Base-by-base conservation (phyloP, 805 yeast species). In the Aciculoconidium aculeatum region DNA sequence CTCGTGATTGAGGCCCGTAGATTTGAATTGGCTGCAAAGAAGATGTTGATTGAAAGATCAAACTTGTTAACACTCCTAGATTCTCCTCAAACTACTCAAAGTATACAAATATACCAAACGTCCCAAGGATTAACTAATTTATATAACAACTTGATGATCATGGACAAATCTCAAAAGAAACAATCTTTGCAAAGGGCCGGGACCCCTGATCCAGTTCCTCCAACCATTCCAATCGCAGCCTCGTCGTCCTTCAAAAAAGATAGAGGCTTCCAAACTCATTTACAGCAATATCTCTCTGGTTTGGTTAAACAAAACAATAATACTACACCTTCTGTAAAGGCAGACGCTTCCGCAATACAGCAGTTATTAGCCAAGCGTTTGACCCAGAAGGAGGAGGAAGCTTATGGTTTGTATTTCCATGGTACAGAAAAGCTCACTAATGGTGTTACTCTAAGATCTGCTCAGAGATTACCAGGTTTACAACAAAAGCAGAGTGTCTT, bases 101-200 rank as follows among this genome's bases (percentile, higher is more conserved):
- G 85, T 3, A 77, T 84, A 13, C 74, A 75, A 28, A 92, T 82
- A 47, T 84, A 77, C 47, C 68, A 80, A 44, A 74, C 92, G 1
- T 83, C 95, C 2, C 94, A 84, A 43, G 97, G 98, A 0, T 67
- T 92, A 30, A 76, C 95, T 2, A 95, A 84, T 48, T 66, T 92
- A 12, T 86, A 87, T 46, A 81, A 77, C 44, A 78, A 82, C 29
- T 65, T 92, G 36, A 77, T 88, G 74, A 65, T 72, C 12, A 61
- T 76, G 22, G 88, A 80, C 42, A 80, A 79, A 47, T 58, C 62
- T 35, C 72, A 71, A 28, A 73, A 74, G 46, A 69, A 67, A 42
- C 65, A 75, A 19, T 73, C 70, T 42, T 56, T 59, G 23, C 75
- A 67, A 36, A 61, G 58, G 14, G 34, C 46, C 1, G 31, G 35